Percentiles rank a stretch among this genome's conserved stretches.
Conservation (phyloP, 2,329 filamentous ascomycete genomes). For the Tolypocladium ophioglossoides region DNA sequence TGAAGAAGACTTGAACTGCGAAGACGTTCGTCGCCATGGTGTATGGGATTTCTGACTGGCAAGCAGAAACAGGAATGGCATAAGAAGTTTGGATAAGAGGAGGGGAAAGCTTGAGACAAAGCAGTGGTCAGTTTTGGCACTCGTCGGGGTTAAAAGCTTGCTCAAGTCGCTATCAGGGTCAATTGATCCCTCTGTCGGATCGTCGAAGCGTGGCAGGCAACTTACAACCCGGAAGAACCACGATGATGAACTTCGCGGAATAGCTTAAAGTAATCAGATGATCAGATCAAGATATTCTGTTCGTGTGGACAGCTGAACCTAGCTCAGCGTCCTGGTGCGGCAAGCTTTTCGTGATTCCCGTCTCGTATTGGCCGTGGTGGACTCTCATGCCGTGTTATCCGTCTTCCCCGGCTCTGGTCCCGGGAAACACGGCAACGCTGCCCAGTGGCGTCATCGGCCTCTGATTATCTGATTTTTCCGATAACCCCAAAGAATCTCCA, state of each 20-base stretch:
- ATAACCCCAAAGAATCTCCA: background rate
- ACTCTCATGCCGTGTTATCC: background rate
- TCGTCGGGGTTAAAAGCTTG: background rate
- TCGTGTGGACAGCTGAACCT: background rate
- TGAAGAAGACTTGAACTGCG: constrained; percentile 69
- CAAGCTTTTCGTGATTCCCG: background rate
- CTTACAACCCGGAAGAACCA: background rate
- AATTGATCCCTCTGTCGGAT: too few relatives aligned
- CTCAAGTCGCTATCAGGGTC: background rate
- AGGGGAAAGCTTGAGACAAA: background rate
- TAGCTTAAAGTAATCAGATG: background rate
- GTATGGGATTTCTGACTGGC: background rate
- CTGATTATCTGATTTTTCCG: background rate
- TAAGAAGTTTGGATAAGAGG: background rate
- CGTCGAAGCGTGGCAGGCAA: background rate
- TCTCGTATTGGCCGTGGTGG: background rate
- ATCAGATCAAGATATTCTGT: background rate
- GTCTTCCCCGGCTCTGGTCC: background rate
- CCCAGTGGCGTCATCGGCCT: background rate
- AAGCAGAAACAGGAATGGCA: background rate
- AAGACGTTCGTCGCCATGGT: constrained; percentile 43
- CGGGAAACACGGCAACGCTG: background rate
- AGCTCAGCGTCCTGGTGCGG: background rate
- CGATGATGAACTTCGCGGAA: background rate
- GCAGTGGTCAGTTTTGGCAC: background rate